Evolutionary conservation across 2,329 filamentous ascomycete species (phyloP), one percentile per base, ranked within the genome.

Genomic region (Lecanosticta acicola): DNA sequence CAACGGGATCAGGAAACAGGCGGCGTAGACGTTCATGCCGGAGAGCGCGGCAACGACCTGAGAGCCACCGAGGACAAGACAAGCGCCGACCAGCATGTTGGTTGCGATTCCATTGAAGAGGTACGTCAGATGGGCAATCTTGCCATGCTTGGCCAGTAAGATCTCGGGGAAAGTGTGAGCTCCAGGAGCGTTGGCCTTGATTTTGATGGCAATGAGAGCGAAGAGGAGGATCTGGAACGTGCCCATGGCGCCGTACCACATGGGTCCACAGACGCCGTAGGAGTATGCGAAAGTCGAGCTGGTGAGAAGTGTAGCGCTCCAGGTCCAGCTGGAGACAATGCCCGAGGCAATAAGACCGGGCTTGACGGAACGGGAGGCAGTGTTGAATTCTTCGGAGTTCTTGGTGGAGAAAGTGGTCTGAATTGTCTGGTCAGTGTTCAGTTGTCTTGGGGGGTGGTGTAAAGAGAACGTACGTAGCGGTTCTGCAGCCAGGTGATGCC

Each of bases 281-380:
- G 53, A 47, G 46, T 68, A 68, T 3, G 65, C 66, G 21, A 66
- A 63, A 10, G 59, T 63, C 10, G 50, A 56, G 39, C 54, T 60
- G 9, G 59, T 62, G 3, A 68, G 53, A 1, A 68, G 49, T 2
- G 65, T 67, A 8, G 66, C 64, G 19, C 59, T 59, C 62, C 87
- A 94, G 0, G 88, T 94, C 88, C 88, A 94, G 14, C 51, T 56
- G n/a, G 53, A 90, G 3, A 94, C 87, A 18, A 94, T 88, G 16
- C 87, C 88, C 2, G 86, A 85, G 11, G 86, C 87, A 1, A 94
- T 87, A 8, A 95, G 74, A 24, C 89, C 88, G 2, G 86, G 89
- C 65, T 94, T 94, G 55, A 94, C 85, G 1, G 85, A 88, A 52
- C 89, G 77, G 16, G 87, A 87, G 37, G 88, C 88, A 0, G 88